Conservation (phyloP, 2,329 filamentous ascomycete species). For the Pseudohalonectria lignicola region DNA sequence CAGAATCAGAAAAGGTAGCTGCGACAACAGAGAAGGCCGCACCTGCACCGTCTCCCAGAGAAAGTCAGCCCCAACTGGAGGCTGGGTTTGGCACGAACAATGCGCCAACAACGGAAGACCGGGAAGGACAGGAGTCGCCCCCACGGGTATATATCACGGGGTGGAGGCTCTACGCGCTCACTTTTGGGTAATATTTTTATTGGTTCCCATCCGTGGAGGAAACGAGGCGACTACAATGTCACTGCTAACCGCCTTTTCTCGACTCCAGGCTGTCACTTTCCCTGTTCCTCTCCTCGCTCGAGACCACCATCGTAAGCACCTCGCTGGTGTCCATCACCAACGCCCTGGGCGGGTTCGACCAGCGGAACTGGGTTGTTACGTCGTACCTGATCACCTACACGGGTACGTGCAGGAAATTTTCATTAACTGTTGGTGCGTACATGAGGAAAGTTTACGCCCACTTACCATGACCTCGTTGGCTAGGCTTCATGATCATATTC, state of each 20-base stretch:
- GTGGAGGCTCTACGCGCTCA: neutral
- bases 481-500: conserved; percentile 27
- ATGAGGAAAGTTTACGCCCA: too few relatives aligned
- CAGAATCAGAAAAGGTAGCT: too few relatives aligned
- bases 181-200: neutral
- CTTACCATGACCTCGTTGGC: neutral
- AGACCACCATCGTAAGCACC: conserved; percentile 40
- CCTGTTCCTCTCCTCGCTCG: conserved; percentile 32
- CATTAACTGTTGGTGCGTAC: too few relatives aligned
- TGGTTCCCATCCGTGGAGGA: neutral
- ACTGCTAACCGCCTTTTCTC: neutral
- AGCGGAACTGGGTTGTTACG: conserved; percentile 33
- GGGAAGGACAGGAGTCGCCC: too few relatives aligned
- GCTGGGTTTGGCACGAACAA: too few relatives aligned
- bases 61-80: too few relatives aligned
- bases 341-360: conserved; percentile 21
- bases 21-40: too few relatives aligned
- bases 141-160: conserved; percentile 3
- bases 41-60: too few relatives aligned
- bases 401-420: conserved; percentile 15
- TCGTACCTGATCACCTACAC: conserved; percentile 37
- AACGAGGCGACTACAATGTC: too few relatives aligned
- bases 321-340: conserved; percentile 33
- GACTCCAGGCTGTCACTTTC: conserved; percentile 7
- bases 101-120: too few relatives aligned